Base-by-base conservation (phyloP, 192 early-diverging fungal species). In the Coemansia sp. region DNA sequence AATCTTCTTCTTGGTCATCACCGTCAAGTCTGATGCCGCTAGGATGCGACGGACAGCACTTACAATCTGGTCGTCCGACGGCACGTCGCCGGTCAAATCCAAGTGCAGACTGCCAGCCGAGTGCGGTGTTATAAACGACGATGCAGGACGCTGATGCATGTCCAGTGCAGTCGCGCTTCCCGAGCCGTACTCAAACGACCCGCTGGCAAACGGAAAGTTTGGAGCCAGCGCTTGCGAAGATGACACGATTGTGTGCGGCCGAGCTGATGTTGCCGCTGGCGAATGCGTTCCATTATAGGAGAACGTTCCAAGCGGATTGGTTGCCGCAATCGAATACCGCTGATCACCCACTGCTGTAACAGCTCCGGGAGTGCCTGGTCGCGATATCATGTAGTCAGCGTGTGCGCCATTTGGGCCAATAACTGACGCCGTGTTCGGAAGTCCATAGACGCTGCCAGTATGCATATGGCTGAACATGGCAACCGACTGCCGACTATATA, bases 1-100 rank as follows among this genome's bases (percentile, higher is more conserved):
- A 52, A 96, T 88, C 74, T 91, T 88, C 64, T 89, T 89, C 82
- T 93, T 93, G 24, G 92, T 93, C 51, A 93, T 75, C 2, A 81
- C 70, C 65, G 85, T 83, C 72, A 94, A 69, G 65, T 93, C 90
- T 11, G 89, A 83, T 3, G 82, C 82, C 23, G 82, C 73, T 41
- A 96, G 69, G 17, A 94, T 85, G 22, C 82, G 75, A 23, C 85
- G 83, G 37, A 94, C 87, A 67, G 87, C 81, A 11, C 67, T 55
- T 14, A 87, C 60, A 15, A 95, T 77, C 43, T 90, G 89, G 4
- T 85, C 82, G 68, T 95, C 91, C 1, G 84, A 27, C 21, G 53
- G 19, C 47, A 56, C 14, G 19, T 50, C 53, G 11, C 48, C 61
- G 1, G 55, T 24, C 14, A 58, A 51, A 15, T 70, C 59, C 45